Conservation (phyloP, 176 grass and related monocot species). For the Tillandsia fasciculata region DNA sequence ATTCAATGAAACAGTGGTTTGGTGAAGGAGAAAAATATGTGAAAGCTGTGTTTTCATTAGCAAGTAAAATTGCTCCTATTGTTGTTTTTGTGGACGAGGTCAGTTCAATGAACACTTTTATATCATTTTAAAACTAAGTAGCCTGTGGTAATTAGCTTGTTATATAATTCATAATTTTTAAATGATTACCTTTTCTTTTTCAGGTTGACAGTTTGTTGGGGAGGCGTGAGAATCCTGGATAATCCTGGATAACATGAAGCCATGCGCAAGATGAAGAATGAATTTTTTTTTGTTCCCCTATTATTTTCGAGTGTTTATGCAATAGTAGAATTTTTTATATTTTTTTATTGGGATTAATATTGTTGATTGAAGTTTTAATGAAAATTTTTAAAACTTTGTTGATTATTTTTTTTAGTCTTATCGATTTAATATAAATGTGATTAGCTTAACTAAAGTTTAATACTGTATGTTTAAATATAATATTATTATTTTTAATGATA, state of each 20-base stretch:
- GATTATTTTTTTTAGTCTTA: too few relatives aligned
- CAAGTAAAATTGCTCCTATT: slow-evolving; percentile 97
- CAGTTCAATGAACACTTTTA: slow-evolving; percentile 22
- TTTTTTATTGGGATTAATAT: too few relatives aligned
- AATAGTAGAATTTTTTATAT: too few relatives aligned
- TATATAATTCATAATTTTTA: not conserved
- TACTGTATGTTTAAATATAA: too few relatives aligned
- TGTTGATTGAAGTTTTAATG: too few relatives aligned
- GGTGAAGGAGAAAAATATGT: slow-evolving; percentile 98
- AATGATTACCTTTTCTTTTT: slow-evolving; percentile 4
- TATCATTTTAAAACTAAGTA: not conserved
- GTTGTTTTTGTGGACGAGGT: slow-evolving; percentile 99
- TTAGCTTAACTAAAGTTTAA: too few relatives aligned
- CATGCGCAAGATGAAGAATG: slow-evolving; percentile 99
- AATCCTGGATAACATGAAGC: slow-evolving; percentile 98
- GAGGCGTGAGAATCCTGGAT: slow-evolving; percentile 92
- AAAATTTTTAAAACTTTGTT: too few relatives aligned
- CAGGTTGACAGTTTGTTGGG: slow-evolving; percentile 94
- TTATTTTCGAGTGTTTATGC: too few relatives aligned
- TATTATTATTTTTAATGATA: too few relatives aligned
- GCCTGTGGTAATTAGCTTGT: not conserved
- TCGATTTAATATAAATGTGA: too few relatives aligned
- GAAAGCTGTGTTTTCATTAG: slow-evolving; percentile 90
- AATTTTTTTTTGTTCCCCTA: too few relatives aligned
- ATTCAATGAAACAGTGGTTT: slow-evolving; percentile 70